Conservation (phyloP, 2,329 filamentous ascomycete species). For the Rhinocladiella similis region DNA sequence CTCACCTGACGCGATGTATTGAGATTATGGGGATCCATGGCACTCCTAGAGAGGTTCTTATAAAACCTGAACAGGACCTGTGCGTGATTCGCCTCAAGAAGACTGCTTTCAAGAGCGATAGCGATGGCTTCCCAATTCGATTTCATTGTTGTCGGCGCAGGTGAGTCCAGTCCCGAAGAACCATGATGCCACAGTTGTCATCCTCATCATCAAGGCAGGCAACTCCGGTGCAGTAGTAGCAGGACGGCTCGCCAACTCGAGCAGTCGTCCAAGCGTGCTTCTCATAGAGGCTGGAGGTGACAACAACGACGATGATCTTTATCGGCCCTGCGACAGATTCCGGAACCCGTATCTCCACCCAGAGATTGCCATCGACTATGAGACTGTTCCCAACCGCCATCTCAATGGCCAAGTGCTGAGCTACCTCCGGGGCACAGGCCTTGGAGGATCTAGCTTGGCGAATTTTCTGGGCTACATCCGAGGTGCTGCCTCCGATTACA, state of each 20-base stretch:
- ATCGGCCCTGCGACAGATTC: constrained; percentile 58
- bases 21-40: no score
- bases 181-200: no score
- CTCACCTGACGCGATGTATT: no score
- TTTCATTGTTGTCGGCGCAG: constrained; percentile 13
- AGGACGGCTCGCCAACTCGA: constrained; percentile 50
- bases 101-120: no score
- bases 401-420: constrained; percentile 47
- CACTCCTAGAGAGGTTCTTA: no score
- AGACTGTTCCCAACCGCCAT: constrained; percentile 49
- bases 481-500: constrained; percentile 46
- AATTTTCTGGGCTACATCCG: constrained; percentile 57
- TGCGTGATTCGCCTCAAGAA: no score
- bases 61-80: no score
- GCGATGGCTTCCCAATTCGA: background rate
- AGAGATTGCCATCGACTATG: constrained; percentile 52
- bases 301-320: constrained; percentile 49
- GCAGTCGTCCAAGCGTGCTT: constrained; percentile 53
- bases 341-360: constrained; percentile 47
- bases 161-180: background rate
- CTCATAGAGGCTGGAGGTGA: constrained; percentile 60
- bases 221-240: constrained; percentile 61
- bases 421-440: constrained; percentile 51
- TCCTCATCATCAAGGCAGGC: constrained; percentile 32
- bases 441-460: constrained; percentile 55